These are phyloP conservation scores for Chamaecyparis obtusa DNA, from an alignment of 75 land plant species.

Conservation along the genomic window DNA sequence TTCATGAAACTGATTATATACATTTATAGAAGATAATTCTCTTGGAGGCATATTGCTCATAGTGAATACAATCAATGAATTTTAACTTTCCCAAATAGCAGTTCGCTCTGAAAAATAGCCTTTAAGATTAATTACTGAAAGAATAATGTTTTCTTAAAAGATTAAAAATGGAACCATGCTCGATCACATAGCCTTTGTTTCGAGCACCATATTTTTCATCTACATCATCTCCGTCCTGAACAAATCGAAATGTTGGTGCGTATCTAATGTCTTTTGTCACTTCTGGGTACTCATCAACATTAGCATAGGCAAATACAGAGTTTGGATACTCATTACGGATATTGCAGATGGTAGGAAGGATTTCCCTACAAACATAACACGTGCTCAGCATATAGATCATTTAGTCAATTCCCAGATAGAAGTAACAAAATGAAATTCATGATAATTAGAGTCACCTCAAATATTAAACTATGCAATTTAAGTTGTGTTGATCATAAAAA, in stretches of 20 bases:
- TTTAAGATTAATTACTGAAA: no score
- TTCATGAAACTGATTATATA: not conserved
- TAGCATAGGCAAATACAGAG: conserved; percentile 73
- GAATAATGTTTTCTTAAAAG: not conserved
- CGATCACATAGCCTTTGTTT: conserved; percentile 81
- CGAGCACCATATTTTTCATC: conserved; percentile 94
- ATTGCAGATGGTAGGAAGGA: conserved; percentile 77
- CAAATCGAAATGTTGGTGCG: conserved; percentile 93
- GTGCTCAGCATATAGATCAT: conserved; percentile 26
- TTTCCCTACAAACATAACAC: conserved; percentile 80
- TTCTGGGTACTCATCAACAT: conserved; percentile 90
- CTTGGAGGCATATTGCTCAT: not conserved
- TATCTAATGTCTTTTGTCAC: conserved; percentile 74
- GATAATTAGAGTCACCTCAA: conserved; percentile 1
- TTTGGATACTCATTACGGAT: conserved; percentile 76
- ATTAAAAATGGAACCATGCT: conserved; percentile 77
- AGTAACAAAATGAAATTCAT: not conserved
- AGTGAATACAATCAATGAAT: no score
- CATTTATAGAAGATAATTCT: not conserved
- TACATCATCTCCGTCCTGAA: conserved; percentile 73
- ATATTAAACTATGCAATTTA: not conserved
- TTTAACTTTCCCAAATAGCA: no score
- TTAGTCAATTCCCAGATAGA: not conserved
- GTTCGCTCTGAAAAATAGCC: no score
- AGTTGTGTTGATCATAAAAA: not conserved